Conservation (phyloP, 2,329 filamentous ascomycete species). For the Penicillium digitatum region DNA sequence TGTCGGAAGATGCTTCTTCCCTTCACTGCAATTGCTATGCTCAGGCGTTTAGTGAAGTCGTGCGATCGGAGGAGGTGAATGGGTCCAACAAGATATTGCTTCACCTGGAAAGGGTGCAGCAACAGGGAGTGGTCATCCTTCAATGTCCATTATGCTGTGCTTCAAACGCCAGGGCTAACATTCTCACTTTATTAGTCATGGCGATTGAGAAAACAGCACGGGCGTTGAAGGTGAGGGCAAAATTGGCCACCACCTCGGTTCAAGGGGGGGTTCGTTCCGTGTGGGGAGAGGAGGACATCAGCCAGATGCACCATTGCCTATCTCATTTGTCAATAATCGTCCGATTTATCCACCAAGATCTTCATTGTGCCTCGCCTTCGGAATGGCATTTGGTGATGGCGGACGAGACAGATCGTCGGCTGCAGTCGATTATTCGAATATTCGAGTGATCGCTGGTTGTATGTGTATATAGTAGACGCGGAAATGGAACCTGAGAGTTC, state of each 20-base stretch:
- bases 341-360: constrained; percentile 23
- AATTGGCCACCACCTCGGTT: constrained; percentile 11
- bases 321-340: constrained; percentile 28
- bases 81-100: constrained; percentile 12
- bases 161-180: constrained; percentile 21
- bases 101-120: constrained; percentile 27
- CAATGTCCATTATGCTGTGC: constrained; percentile 28
- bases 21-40: constrained; percentile 3
- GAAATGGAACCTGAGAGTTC: not conserved
- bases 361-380: constrained; percentile 4
- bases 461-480: not conserved
- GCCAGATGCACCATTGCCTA: constrained; percentile 27
- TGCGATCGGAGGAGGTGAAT: not conserved
- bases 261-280: constrained; percentile 24
- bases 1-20: not conserved
- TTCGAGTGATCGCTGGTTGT: constrained; percentile 22
- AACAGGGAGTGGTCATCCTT: constrained; percentile 29
- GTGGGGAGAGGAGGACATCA: not conserved
- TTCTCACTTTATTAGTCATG: constrained; percentile 31
- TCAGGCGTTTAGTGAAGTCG: not conserved
- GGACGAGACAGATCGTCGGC: constrained; percentile 29
- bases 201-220: constrained; percentile 30
- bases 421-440: constrained; percentile 31
- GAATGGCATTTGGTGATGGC: constrained; percentile 29
- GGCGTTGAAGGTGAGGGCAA: constrained; percentile 22